Base-by-base conservation (phyloP, 2,329 filamentous ascomycete genomes). In the Dothidotthia symphoricarpi region DNA sequence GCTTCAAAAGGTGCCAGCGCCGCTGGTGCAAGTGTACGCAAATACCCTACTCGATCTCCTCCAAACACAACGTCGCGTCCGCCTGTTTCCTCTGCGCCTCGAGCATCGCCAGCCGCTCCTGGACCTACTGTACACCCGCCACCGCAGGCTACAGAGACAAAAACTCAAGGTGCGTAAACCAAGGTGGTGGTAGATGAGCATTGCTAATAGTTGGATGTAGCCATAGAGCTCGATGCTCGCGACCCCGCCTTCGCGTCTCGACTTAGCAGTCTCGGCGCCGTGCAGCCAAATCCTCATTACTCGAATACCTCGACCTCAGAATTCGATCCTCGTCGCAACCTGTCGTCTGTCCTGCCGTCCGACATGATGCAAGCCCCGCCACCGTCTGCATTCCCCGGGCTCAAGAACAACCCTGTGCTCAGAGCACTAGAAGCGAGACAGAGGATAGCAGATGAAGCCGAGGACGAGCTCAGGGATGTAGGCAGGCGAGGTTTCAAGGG, bases 171-270 rank as follows among this genome's bases (percentile, higher is more conserved):
- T 71, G 61, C 24, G 43, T 15, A 29, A 16, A 11, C n/a, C 3
- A 1, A 3, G 17, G 13, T 2, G 3, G n/a, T n/a, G 14, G 3
- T 9, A 6, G 17, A 7, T 3, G 6, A 11, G 8, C 6, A 1
- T 11, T 24, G 24, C 28, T 49, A 24, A 50, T 34, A 10, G 12
- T 5, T 17, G n/a, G 13, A 13, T 28, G 12, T 17, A 77, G 76
- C 74, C 33, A 75, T 82, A 45, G 76, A 81, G 51, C 71, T 79
- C 54, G 80, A 83, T 56, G 78, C 72, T 39, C 75, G 73, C 41
- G 80, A 83, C 57, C 78, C 79, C 1, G 71, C 76, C 57, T 91
- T 75, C 79, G 86, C 90, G 74, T 83, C 81, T 61, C 94, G 89
- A 49, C 86, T 97, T 46, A 85, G 82, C 53, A 69, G 67, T 30